These are phyloP conservation scores for Heracleum sosnowskyi DNA, from an alignment of 129 eudicot genomes.

Conservation along the genomic window DNA sequence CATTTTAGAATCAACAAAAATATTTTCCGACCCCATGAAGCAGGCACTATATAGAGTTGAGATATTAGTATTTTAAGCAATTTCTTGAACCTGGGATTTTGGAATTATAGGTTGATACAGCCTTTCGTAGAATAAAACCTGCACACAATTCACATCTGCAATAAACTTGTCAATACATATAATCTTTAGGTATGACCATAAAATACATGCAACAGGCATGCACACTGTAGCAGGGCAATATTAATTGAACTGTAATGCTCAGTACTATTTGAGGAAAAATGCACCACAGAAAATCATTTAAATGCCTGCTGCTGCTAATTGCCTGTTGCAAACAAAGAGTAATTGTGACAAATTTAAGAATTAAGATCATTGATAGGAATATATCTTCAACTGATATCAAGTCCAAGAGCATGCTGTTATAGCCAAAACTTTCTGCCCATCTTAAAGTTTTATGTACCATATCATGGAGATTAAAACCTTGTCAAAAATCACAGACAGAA, in stretches of 20 bases:
- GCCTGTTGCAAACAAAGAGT: background rate
- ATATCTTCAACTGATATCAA: background rate
- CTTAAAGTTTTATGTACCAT: background rate
- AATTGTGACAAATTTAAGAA: background rate
- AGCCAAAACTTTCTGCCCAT: background rate
- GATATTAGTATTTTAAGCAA: background rate
- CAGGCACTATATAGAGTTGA: background rate
- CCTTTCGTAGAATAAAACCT: background rate
- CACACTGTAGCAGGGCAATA: background rate
- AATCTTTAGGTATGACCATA: no score
- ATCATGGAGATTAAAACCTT: background rate
- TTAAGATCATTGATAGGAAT: background rate
- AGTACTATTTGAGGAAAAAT: background rate
- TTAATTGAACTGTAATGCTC: no score
- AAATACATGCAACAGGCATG: background rate
- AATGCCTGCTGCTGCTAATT: background rate
- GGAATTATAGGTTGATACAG: background rate
- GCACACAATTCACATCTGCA: background rate
- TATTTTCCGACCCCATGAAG: background rate
- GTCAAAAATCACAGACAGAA: background rate
- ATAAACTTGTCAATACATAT: background rate
- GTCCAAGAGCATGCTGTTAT: background rate
- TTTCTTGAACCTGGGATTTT: background rate
- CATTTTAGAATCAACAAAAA: background rate
- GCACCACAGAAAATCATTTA: background rate